Evolutionary conservation across 108 stramenopile genomes (phyloP), one percentile per base, ranked within the genome.

Genomic region (Skeletonema potamos): DNA sequence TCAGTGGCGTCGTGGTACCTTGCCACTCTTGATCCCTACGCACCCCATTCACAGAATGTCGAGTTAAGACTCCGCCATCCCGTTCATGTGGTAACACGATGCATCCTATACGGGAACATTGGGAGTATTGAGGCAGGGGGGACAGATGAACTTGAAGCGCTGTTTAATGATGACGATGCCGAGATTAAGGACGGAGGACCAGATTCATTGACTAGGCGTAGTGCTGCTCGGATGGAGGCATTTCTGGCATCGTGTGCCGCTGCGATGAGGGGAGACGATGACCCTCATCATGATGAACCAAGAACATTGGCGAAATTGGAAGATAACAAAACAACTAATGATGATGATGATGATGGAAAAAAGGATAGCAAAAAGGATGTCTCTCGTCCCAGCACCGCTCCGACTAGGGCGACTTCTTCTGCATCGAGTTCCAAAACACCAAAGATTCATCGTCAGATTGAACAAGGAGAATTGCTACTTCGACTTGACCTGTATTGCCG

Each of bases 401-500:
- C 48, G 3, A 17, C 59, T 33, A 62, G 67, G 24, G 33, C 72
- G 12, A 72, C 34, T 7, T 48, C 69, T 22, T 54, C 24, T 26
- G 48, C 63, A 30, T 54, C 71, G 11, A 51, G 22, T 17, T 28
- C 27, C 18, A 72, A 55, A 26, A 43, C 12, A 18, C 68, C 63
- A 12, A 72, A 44, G 51, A 75, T 33, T 1, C 80, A 69, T 43
- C 77, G 65, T 9, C 93, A 94, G 69, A 88, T 94, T 62, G 55
- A 73, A 33, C 61, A 72, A 9, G 69, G 73, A 10, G 90, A 92
- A 68, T 65, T 94, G 60, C 58, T 81, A n/a, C 62, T 79, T 26
- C 80, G 90, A 9, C 73, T 94, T 36, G 90, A 92, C 54, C 46
- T 94, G 15, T 91, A 94, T 78, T 76, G 91, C 69, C 76, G 89